Evolutionary conservation across 495 filamentous ascomycete genomes (phyloP).

Genomic region (Talaromyces ruber): DNA sequence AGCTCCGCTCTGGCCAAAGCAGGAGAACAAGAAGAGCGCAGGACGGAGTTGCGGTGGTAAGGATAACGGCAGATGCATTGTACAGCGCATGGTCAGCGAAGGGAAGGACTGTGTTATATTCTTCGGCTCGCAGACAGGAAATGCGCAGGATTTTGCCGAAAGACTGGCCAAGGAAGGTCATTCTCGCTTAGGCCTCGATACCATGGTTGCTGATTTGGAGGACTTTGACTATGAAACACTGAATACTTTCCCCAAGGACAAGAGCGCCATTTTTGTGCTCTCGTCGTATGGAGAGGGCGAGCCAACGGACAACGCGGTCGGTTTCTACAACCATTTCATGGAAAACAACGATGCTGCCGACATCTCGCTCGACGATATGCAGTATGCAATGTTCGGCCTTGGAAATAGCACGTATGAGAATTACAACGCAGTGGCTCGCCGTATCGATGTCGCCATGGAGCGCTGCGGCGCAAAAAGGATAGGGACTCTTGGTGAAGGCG

Average conservation of each 20-base stretch:
- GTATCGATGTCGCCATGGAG: conserved; percentile 26
- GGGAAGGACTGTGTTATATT: conserved; percentile 38
- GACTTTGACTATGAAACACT: conserved; percentile 40
- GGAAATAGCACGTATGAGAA: conserved; percentile 46
- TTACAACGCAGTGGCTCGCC: conserved; percentile 40
- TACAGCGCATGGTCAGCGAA: background rate
- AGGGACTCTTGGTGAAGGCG: conserved; percentile 27
- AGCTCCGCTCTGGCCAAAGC: too few species aligned
- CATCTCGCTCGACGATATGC: conserved; percentile 16
- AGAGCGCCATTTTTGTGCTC: conserved; percentile 41
- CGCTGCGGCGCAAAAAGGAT: conserved; percentile 28
- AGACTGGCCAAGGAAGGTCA: conserved; percentile 36
- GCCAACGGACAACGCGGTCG: conserved; percentile 41
- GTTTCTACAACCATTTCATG: conserved; percentile 38
- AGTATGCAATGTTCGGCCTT: conserved; percentile 37
- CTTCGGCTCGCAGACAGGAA: conserved; percentile 50
- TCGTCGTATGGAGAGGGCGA: conserved; percentile 50
- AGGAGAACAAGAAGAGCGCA: too few species aligned
- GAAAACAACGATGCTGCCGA: background rate
- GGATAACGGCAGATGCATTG: background rate
- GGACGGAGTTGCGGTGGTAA: too few species aligned
- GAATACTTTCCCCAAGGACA: conserved; percentile 24
- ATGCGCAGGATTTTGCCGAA: conserved; percentile 41
- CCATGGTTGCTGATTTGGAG: conserved; percentile 38
- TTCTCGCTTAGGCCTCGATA: conserved; percentile 30